Evolutionary conservation across 768 basidiomycete species (phyloP).

Genomic region (Pulveroboletus sp.): DNA sequence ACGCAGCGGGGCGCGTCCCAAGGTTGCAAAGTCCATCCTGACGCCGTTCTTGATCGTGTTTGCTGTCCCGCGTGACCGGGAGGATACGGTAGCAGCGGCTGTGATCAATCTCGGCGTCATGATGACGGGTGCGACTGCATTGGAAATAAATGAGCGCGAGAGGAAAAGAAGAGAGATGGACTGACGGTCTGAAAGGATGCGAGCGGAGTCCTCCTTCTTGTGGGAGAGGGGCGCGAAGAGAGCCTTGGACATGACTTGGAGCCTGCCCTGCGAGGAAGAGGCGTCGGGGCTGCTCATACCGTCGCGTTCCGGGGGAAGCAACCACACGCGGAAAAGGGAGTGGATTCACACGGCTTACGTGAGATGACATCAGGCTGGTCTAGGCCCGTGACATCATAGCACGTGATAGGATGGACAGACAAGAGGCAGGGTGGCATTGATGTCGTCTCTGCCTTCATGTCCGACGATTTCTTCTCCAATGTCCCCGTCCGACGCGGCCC

Average conservation of each 20-base stretch:
- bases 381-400: slow-evolving; percentile 32
- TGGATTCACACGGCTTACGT: slow-evolving; percentile 19
- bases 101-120: slow-evolving; percentile 86
- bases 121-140: slow-evolving; percentile 76
- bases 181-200: slow-evolving; percentile 74
- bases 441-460: slow-evolving; percentile 14
- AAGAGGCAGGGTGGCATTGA: not conserved
- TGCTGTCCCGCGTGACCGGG: slow-evolving; percentile 37
- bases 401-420: slow-evolving; percentile 18
- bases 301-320: slow-evolving; percentile 17
- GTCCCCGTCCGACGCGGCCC: slow-evolving; percentile 20
- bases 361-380: slow-evolving; percentile 23
- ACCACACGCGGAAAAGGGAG: not conserved
- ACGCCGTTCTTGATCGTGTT: slow-evolving; percentile 32
- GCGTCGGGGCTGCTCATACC: slow-evolving; percentile 7
- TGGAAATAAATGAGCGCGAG: slow-evolving; percentile 7
- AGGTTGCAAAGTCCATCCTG: slow-evolving; percentile 66
- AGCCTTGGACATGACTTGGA: slow-evolving; percentile 65
- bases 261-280: slow-evolving; percentile 37
- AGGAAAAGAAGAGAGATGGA: not conserved
- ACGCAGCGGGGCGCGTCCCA: slow-evolving; percentile 74
- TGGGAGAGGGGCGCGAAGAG: slow-evolving; percentile 63
- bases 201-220: slow-evolving; percentile 61
- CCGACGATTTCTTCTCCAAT: slow-evolving; percentile 42
- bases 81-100: slow-evolving; percentile 64